These are phyloP conservation scores for Aspergillus conjunctus DNA, from an alignment of 495 filamentous ascomycete genomes.

Conservation along the genomic window DNA sequence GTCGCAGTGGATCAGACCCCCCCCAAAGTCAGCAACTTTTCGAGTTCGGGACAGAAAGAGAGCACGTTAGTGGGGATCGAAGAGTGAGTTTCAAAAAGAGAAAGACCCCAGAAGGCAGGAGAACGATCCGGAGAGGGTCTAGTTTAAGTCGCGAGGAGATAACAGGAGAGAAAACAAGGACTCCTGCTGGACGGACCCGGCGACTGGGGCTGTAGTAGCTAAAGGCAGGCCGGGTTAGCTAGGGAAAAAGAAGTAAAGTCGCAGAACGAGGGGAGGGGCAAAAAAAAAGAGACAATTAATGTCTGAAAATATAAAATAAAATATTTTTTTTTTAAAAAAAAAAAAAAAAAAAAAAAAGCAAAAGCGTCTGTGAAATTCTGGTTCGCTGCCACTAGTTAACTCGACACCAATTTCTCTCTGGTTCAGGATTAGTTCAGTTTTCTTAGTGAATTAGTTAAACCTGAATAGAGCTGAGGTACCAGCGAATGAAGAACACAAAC, in stretches of 20 bases:
- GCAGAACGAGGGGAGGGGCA: background rate
- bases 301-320: background rate
- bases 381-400: slow-evolving; percentile 9
- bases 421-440: slow-evolving; percentile 14
- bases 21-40: slow-evolving; percentile 27
- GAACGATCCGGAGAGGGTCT: slow-evolving; percentile 28
- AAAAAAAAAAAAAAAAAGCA: background rate
- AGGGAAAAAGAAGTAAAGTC: background rate
- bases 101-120: slow-evolving; percentile 18
- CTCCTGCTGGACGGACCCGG: slow-evolving; percentile 26
- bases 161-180: slow-evolving; percentile 18
- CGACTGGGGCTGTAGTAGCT: slow-evolving; percentile 22
- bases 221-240: slow-evolving; percentile 9
- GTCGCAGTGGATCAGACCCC: slow-evolving; percentile 29
- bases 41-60: background rate
- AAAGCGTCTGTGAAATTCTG: slow-evolving; percentile 8
- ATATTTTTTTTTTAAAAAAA: slow-evolving; percentile 2
- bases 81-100: slow-evolving; percentile 11
- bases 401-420: slow-evolving; percentile 9
- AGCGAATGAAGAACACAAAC: slow-evolving; percentile 19
- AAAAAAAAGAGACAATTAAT: slow-evolving; percentile 1
- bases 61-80: slow-evolving; percentile 25
- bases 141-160: slow-evolving; percentile 22
- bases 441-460: slow-evolving; percentile 18
- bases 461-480: slow-evolving; percentile 19